Evolutionary conservation across 768 basidiomycete genomes (phyloP).

Genomic region (Lactifluus pinguis): DNA sequence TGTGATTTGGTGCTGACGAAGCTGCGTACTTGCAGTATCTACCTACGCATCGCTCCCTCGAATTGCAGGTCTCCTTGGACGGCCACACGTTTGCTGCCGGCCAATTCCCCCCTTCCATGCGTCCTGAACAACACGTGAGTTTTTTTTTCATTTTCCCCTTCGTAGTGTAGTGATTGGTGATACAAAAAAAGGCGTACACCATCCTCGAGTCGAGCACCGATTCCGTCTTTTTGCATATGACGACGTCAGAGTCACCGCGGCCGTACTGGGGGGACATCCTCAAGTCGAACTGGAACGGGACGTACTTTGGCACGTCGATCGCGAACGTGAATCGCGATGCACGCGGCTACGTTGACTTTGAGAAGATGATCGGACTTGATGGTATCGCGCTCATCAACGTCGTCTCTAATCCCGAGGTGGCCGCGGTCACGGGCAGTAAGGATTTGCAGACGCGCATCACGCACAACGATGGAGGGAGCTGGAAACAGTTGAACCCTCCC

Average conservation of each 20-base stretch:
- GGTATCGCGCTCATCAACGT: constrained; percentile 93
- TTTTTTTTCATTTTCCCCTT: not conserved
- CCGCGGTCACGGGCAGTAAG: constrained; percentile 62
- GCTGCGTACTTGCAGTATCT: constrained; percentile 35
- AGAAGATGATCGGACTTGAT: constrained; percentile 93
- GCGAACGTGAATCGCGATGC: constrained; percentile 89
- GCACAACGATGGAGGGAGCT: constrained; percentile 94
- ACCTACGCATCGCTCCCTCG: constrained; percentile 48
- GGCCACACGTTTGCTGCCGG: constrained; percentile 79
- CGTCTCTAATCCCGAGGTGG: constrained; percentile 74
- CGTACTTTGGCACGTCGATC: constrained; percentile 83
- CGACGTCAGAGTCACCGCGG: constrained; percentile 66
- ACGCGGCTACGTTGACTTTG: constrained; percentile 88
- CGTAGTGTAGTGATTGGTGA: not conserved
- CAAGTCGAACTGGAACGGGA: constrained; percentile 97
- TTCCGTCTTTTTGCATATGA: constrained; percentile 92
- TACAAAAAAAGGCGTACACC: constrained; percentile 66
- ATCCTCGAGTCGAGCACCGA: constrained; percentile 90
- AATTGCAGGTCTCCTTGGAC: constrained; percentile 88
- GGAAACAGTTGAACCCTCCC: constrained; percentile 80
- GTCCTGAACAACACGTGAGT: constrained; percentile 81
- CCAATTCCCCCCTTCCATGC: constrained; percentile 84
- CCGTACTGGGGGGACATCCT: constrained; percentile 87
- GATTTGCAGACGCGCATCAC: constrained; percentile 80
- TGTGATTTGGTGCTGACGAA: not conserved